Conservation (phyloP, 2,329 filamentous ascomycete species). For the Alternaria burnsii region DNA sequence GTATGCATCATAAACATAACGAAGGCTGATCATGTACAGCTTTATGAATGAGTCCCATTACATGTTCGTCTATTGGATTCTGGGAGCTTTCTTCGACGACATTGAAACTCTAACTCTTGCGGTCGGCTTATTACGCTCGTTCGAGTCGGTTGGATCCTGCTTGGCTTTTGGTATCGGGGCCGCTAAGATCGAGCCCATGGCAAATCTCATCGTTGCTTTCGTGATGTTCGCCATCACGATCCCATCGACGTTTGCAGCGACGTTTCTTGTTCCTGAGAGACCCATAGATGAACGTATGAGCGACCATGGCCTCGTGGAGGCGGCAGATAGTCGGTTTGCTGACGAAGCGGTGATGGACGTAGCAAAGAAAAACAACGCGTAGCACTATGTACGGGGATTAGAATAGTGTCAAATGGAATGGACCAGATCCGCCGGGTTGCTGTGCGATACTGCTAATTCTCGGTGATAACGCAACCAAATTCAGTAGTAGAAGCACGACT, state of each 20-base stretch:
- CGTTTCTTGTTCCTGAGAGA: not conserved
- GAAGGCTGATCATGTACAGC: constrained; percentile 11
- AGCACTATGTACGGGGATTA: not conserved
- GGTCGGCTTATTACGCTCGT: constrained; percentile 43
- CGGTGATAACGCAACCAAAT: too few species aligned
- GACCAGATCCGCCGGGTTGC: not conserved
- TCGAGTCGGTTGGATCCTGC: not conserved
- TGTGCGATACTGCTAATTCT: not conserved
- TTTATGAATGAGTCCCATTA: constrained; percentile 62
- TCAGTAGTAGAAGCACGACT: too few species aligned
- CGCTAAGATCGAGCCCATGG: constrained; percentile 56
- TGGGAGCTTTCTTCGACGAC: constrained; percentile 62
- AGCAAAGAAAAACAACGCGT: not conserved
- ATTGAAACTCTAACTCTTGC: constrained; percentile 61
- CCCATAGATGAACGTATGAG: not conserved
- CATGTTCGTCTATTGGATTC: constrained; percentile 63
- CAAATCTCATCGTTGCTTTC: constrained; percentile 60
- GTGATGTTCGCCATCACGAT: constrained; percentile 57
- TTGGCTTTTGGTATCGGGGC: constrained; percentile 61
- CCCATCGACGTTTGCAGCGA: not conserved
- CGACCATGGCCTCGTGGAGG: not conserved
- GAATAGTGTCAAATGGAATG: not conserved
- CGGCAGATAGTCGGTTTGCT: not conserved
- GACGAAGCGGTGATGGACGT: constrained; percentile 25
- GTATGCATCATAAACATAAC: not conserved